Percentiles rank a stretch among this genome's conserved stretches.
Evolutionary conservation across 2,329 filamentous ascomycete species (phyloP).

Genomic region (Penicillium occitanis): DNA sequence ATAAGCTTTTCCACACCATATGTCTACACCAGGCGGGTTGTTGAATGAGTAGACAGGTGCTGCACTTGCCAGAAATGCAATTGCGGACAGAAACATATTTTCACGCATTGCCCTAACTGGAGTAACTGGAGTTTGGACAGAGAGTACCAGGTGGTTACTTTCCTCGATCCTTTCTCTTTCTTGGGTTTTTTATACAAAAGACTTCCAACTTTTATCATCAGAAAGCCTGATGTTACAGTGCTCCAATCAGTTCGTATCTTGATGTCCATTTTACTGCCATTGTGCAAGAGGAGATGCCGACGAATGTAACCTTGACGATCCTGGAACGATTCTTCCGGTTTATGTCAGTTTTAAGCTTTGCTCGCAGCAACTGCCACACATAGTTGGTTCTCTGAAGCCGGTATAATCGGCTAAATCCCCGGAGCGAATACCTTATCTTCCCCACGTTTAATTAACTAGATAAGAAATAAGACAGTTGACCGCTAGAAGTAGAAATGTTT

Average conservation of each 20-base stretch:
- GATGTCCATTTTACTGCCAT: not conserved
- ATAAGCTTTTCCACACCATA: slow-evolving; percentile 54
- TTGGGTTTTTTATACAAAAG: not conserved
- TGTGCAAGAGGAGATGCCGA: not conserved
- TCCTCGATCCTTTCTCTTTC: not conserved
- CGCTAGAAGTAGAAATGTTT: not conserved
- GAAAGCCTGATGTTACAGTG: not conserved
- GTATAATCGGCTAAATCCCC: not conserved
- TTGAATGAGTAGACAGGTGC: slow-evolving; percentile 28
- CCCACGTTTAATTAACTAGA: not conserved
- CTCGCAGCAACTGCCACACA: not conserved
- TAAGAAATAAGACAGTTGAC: not conserved
- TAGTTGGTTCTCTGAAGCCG: not conserved
- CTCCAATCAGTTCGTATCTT: not conserved
- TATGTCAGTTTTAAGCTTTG: not conserved
- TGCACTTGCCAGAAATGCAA: not conserved
- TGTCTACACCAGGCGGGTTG: slow-evolving; percentile 45
- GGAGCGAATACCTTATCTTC: not conserved
- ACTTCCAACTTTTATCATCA: not conserved
- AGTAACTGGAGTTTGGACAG: not conserved
- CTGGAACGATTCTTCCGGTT: not conserved
- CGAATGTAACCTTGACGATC: not conserved
- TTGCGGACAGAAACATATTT: not conserved
- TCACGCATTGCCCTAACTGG: not conserved
- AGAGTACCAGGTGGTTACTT: too few relatives aligned